Conservation (phyloP, 495 filamentous ascomycete species). For the Penicillium pulvis region DNA sequence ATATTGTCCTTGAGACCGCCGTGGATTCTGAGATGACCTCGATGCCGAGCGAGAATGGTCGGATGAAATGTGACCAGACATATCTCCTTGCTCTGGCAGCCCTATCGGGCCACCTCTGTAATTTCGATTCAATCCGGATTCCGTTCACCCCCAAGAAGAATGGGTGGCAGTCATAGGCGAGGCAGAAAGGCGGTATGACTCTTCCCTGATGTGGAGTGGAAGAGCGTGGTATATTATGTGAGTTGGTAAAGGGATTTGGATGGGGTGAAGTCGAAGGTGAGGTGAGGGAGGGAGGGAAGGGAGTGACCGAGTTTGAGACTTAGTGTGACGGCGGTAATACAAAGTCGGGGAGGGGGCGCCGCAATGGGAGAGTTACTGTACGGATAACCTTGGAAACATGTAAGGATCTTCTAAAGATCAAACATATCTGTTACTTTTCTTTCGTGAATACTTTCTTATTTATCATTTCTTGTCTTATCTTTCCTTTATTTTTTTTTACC, state of each 20-base stretch:
- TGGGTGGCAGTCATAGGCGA: conserved; percentile 12
- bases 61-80: conserved; percentile 48
- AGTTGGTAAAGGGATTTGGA: conserved; percentile 2
- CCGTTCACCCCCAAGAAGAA: conserved; percentile 14
- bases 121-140: conserved; percentile 33
- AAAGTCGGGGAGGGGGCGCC: conserved; percentile 15
- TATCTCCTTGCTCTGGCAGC: conserved; percentile 43
- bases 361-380: conserved; percentile 7
- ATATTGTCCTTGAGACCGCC: conserved; percentile 27
- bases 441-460: not conserved
- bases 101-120: conserved; percentile 45
- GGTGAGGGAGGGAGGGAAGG: conserved; percentile 22
- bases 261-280: conserved; percentile 9
- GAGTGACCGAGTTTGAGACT: conserved; percentile 29
- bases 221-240: conserved; percentile 8
- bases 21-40: conserved; percentile 39
- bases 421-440: not conserved
- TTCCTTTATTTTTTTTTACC: conserved; percentile 5
- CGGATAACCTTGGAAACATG: conserved; percentile 6
- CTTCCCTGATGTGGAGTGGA: conserved; percentile 1
- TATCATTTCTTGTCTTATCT: not conserved
- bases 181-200: not conserved
- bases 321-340: conserved; percentile 33
- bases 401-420: conserved; percentile 4
- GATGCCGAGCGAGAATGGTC: conserved; percentile 46